These are phyloP conservation scores for Ogataea siamensis DNA, from an alignment of 805 yeast genomes.

Conservation along the genomic window DNA sequence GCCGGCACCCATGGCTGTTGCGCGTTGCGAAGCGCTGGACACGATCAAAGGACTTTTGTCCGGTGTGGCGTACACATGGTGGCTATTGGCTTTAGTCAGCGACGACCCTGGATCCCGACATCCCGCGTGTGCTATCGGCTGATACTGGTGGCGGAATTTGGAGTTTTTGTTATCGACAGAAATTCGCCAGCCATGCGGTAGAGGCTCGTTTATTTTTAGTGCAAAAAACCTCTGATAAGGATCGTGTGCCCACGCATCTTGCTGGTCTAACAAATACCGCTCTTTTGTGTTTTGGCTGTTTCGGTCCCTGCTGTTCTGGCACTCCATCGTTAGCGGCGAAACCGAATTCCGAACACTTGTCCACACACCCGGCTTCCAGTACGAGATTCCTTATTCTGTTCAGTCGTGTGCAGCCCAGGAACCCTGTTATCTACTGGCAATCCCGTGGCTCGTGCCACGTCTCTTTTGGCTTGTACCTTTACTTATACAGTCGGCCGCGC, in stretches of 20 bases:
- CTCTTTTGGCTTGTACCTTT: neutral
- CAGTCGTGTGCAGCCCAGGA: too few species aligned
- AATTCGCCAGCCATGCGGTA: slow-evolving; percentile 21
- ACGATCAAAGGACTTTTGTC: slow-evolving; percentile 4
- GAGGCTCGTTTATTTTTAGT: slow-evolving; percentile 9
- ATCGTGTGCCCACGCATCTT: slow-evolving; percentile 25
- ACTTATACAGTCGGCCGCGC: neutral
- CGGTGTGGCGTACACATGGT: slow-evolving; percentile 4
- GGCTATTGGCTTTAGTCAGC: neutral
- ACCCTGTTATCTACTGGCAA: too few species aligned
- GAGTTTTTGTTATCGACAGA: slow-evolving; percentile 22
- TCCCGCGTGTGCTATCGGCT: too few species aligned
- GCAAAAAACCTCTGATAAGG: slow-evolving; percentile 30
- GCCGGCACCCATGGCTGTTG: neutral
- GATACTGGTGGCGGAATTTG: slow-evolving; percentile 17
- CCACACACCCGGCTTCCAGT: too few species aligned
- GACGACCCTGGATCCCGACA: too few species aligned
- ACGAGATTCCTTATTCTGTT: too few species aligned
- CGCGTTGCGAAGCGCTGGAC: neutral
- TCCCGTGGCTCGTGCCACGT: neutral
- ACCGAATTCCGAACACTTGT: neutral
- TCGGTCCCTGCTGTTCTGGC: too few species aligned
- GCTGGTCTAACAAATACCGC: slow-evolving; percentile 11
- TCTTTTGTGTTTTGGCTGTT: too few species aligned
- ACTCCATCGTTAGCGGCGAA: too few species aligned